Percentiles rank a stretch among this genome's conserved stretches.
phyloP scores from a whole-genome alignment of 2,329 filamentous ascomycete genomes.

The Penicillium freii region DNA sequence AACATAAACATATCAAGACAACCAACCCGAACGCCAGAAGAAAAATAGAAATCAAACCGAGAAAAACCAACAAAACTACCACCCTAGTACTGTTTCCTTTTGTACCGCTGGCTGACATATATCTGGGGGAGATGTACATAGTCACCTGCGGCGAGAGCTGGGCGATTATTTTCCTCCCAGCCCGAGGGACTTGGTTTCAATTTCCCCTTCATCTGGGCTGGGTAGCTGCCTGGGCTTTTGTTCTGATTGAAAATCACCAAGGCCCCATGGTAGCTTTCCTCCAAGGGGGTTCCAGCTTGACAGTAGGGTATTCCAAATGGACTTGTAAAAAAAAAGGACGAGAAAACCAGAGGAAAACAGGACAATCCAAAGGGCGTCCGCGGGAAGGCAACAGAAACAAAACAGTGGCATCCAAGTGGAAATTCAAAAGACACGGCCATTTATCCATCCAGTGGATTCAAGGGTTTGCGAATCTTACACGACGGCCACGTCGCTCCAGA shows the following conservation, averaged over 20 bases:
- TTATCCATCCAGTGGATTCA: constrained; percentile 19
- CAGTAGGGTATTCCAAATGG: background rate
- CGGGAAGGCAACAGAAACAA: background rate
- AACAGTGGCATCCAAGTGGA: constrained; percentile 4
- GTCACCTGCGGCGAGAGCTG: background rate
- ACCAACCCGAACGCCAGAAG: constrained; percentile 4
- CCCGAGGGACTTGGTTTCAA: background rate
- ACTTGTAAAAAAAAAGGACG: background rate
- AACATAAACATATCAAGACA: constrained; percentile 8
- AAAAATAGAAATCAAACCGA: background rate
- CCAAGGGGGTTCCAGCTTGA: background rate
- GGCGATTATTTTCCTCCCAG: background rate
- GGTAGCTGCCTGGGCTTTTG: background rate
- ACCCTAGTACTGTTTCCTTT: background rate
- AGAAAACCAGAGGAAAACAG: background rate
- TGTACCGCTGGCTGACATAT: background rate
- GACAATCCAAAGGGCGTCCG: constrained; percentile 9
- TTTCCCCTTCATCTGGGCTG: background rate
- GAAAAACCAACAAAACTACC: background rate
- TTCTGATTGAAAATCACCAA: background rate
- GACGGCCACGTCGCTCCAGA: constrained; percentile 57
- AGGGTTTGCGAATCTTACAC: constrained; percentile 36
- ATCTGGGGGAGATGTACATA: background rate
- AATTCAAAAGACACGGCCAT: constrained; percentile 7
- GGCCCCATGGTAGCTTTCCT: constrained; percentile 1